These are phyloP conservation scores for Calonectria hongkongensis DNA, from an alignment of 2,329 filamentous ascomycete genomes.

Conservation along the genomic window DNA sequence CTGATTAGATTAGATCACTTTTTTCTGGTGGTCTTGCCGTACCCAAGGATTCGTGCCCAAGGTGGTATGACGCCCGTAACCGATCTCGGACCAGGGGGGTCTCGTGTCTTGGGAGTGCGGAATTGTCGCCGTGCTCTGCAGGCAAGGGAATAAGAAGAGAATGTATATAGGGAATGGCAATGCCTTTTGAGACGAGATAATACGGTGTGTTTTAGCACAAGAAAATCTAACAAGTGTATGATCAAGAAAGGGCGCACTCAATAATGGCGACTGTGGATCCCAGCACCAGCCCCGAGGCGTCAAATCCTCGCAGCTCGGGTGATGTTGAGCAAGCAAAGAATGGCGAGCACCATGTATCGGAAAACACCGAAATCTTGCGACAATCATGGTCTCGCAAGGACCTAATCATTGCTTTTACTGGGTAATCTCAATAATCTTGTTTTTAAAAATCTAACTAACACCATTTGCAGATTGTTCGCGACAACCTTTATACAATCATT, in stretches of 20 bases:
- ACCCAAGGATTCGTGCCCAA: conserved; percentile 8
- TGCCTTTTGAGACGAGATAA: not conserved
- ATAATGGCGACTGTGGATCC: conserved; percentile 36
- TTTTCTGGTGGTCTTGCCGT: conserved; percentile 1
- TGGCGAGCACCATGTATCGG: not conserved
- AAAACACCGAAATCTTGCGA: conserved; percentile 49
- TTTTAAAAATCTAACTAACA: not conserved
- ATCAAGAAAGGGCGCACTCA: not conserved
- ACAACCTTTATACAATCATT: conserved; percentile 58
- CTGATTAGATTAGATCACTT: conserved; percentile 53
- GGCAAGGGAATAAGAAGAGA: conserved; percentile 5
- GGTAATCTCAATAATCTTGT: conserved; percentile 31
- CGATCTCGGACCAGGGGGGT: conserved; percentile 31
- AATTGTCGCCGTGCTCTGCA: conserved; percentile 36
- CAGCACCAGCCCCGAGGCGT: conserved; percentile 23
- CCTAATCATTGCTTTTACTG: conserved; percentile 51
- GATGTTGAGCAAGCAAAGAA: conserved; percentile 43
- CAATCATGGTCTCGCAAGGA: conserved; percentile 53
- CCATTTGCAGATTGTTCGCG: conserved; percentile 51
- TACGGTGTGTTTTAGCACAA: not conserved
- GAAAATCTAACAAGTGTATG: not conserved
- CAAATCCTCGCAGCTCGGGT: conserved; percentile 39
- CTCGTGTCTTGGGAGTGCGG: conserved; percentile 38
- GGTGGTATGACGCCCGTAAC: conserved; percentile 38
- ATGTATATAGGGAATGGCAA: not conserved